Percentiles rank a stretch among this genome's conserved stretches.
These are phyloP conservation scores for Ophiosphaerella korrae DNA, from an alignment of 2,329 filamentous ascomycete species.

Conservation along the genomic window DNA sequence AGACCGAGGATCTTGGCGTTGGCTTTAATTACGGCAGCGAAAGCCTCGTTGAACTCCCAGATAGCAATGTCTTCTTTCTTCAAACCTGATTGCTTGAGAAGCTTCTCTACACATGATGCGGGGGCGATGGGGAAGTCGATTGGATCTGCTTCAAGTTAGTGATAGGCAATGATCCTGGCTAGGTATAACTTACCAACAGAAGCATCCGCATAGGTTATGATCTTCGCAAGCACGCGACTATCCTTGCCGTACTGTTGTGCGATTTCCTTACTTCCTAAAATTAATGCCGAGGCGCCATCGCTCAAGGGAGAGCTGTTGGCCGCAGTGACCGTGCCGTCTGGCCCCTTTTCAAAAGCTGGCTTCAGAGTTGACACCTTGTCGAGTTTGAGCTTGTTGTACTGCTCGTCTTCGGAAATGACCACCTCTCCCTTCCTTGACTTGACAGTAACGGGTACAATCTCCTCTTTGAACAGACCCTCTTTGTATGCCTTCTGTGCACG, in stretches of 20 bases:
- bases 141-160: conserved; percentile 59
- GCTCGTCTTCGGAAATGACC: conserved; percentile 82
- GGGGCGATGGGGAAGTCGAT: conserved; percentile 96
- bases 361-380: conserved; percentile 87
- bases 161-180: not conserved
- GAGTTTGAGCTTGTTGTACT: conserved; percentile 82
- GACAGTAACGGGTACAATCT: conserved; percentile 87
- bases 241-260: conserved; percentile 78
- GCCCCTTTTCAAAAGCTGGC: conserved; percentile 87
- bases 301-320: conserved; percentile 95
- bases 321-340: conserved; percentile 90
- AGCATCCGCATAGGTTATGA: conserved; percentile 85
- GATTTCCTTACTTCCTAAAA: conserved; percentile 79
- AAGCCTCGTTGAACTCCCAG: conserved; percentile 99
- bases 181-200: conserved; percentile 60
- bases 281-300: conserved; percentile 89
- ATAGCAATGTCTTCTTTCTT: conserved; percentile 88
- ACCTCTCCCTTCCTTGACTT: conserved; percentile 79
- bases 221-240: conserved; percentile 83
- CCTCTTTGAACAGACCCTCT: conserved; percentile 79
- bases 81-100: conserved; percentile 85
- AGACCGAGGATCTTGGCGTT: conserved; percentile 91
- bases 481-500: conserved; percentile 91
- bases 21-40: conserved; percentile 92
- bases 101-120: conserved; percentile 87